phyloP scores from a whole-genome alignment of 768 basidiomycete species.

The Mycena metata region DNA sequence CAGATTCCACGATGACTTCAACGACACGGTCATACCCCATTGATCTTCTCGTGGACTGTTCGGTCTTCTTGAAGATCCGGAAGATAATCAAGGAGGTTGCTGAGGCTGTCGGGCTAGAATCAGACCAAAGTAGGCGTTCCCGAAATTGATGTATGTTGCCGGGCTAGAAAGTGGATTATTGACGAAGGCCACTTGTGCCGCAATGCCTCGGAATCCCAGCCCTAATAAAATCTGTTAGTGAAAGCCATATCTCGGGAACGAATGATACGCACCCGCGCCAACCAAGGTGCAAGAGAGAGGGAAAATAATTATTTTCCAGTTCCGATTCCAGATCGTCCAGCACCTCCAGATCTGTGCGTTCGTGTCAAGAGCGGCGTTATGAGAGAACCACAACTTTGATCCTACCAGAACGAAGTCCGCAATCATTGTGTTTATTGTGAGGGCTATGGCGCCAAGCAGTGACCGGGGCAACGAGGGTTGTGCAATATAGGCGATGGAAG shows the following conservation, averaged over 20 bases:
- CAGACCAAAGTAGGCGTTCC: slow-evolving; percentile 22
- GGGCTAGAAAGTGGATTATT: slow-evolving; percentile 1
- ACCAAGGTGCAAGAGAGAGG: slow-evolving; percentile 12
- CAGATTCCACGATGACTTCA: slow-evolving; percentile 30
- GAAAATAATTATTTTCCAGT: slow-evolving; percentile 10
- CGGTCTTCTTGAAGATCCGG: slow-evolving; percentile 15
- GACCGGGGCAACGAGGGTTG: not conserved
- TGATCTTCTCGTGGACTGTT: not conserved
- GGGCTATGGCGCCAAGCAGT: not conserved
- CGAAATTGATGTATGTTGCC: slow-evolving; percentile 10
- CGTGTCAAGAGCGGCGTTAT: too few species aligned
- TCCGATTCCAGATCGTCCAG: slow-evolving; percentile 25
- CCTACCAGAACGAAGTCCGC: too few species aligned
- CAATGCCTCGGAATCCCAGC: slow-evolving; percentile 18
- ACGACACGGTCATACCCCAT: slow-evolving; percentile 14
- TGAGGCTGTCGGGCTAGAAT: slow-evolving; percentile 2
- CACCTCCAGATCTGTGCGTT: slow-evolving; percentile 25
- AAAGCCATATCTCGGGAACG: not conserved
- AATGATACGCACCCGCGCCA: slow-evolving; percentile 16
- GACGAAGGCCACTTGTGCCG: slow-evolving; percentile 14
- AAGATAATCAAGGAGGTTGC: slow-evolving; percentile 18
- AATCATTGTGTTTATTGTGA: slow-evolving; percentile 3
- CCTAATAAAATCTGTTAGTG: not conserved
- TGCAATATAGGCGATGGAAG: not conserved
- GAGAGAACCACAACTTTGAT: too few species aligned